A percentile compares a stretch with the other conserved stretches of the same genome.
Evolutionary conservation across 2,329 filamentous ascomycete species (phyloP).

Genomic region (Berkeleyomyces rouxiae): DNA sequence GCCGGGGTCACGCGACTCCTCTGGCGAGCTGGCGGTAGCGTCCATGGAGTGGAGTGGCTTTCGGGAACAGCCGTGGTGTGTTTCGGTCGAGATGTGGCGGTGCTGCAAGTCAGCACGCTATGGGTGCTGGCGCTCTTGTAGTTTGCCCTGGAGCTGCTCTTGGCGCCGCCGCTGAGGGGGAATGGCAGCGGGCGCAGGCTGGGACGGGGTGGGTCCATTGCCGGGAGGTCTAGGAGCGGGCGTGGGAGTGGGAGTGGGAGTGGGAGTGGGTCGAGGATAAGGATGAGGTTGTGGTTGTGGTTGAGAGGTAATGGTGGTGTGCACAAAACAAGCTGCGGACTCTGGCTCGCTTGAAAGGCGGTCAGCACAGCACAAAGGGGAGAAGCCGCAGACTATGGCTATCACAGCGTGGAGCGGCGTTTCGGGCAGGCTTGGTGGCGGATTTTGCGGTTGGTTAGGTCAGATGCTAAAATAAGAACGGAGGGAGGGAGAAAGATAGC

Average conservation of each 20-base stretch:
- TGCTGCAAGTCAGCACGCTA: neutral
- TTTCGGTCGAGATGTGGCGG: neutral
- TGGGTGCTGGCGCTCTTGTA: constrained; percentile 3
- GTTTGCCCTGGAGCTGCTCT: neutral
- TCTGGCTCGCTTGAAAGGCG: too few relatives aligned
- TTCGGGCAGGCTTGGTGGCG: neutral
- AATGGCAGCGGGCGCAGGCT: neutral
- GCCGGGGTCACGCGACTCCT: neutral
- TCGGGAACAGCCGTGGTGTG: neutral
- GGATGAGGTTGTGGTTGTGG: neutral
- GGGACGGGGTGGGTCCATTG: neutral
- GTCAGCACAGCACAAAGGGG: neutral
- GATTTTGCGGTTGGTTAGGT: neutral
- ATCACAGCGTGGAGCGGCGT: neutral
- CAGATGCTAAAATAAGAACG: neutral
- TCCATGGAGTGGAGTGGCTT: neutral
- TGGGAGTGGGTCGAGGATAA: neutral
- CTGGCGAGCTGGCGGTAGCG: neutral
- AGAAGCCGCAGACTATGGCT: neutral
- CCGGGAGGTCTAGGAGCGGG: neutral
- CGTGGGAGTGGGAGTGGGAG: neutral
- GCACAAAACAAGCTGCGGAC: too few relatives aligned
- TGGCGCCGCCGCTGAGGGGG: neutral
- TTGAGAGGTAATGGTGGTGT: neutral
- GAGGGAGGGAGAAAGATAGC: neutral